phyloP scores from a whole-genome alignment of 2,329 filamentous ascomycete species.

The Apiospora koreana region DNA sequence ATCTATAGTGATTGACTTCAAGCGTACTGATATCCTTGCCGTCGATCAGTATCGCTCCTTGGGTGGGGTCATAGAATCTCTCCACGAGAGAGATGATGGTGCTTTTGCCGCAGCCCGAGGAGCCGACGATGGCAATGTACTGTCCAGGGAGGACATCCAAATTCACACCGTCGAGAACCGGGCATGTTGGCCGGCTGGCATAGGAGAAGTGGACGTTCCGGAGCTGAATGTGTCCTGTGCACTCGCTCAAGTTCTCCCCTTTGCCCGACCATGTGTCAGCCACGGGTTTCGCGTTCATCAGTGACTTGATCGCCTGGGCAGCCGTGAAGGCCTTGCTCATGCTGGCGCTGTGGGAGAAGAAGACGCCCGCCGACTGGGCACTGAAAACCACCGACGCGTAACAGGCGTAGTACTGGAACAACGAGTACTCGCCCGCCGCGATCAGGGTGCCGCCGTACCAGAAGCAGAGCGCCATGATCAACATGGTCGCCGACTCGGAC shows the following conservation, averaged over 20 bases:
- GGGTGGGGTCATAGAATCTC: constrained; percentile 52
- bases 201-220: constrained; percentile 24
- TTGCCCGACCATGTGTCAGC: too few species aligned
- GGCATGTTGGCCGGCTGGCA: constrained; percentile 46
- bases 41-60: constrained; percentile 54
- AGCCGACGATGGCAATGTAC: constrained; percentile 57
- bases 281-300: too few species aligned
- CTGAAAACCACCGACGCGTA: constrained; percentile 67
- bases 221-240: background rate
- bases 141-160: constrained; percentile 34
- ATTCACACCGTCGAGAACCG: constrained; percentile 27
- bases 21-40: constrained; percentile 45
- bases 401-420: constrained; percentile 42
- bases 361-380: constrained; percentile 63
- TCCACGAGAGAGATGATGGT: constrained; percentile 50
- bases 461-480: too few species aligned
- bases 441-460: too few species aligned
- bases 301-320: too few species aligned
- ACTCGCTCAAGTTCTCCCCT: too few species aligned
- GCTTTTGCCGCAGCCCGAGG: constrained; percentile 47
- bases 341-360: constrained; percentile 64
- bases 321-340: constrained; percentile 47
- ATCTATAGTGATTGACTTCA: constrained; percentile 46
- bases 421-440: constrained; percentile 10
- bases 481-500: too few species aligned